These are phyloP conservation scores for Candida ficus DNA, from an alignment of 805 yeast genomes.

Conservation along the genomic window DNA sequence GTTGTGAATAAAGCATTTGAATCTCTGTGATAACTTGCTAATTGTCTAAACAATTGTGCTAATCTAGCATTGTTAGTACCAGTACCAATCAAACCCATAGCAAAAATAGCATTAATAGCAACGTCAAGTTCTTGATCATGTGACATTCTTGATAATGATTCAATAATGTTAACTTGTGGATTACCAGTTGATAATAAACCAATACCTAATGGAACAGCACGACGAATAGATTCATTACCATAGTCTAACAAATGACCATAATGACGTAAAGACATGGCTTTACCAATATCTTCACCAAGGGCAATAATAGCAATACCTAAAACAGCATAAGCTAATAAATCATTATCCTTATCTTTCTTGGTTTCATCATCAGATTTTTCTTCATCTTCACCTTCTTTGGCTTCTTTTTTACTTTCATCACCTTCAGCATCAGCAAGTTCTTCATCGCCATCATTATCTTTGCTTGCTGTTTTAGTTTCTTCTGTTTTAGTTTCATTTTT, in stretches of 20 bases:
- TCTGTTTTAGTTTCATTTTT: constrained; percentile 31
- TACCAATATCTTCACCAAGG: constrained; percentile 97
- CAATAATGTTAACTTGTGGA: constrained; percentile 96
- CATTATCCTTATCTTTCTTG: constrained; percentile 27
- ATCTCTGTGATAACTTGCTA: constrained; percentile 91
- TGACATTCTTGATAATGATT: constrained; percentile 90
- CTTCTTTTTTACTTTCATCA: constrained; percentile 28
- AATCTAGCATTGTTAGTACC: constrained; percentile 98
- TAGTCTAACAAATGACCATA: constrained; percentile 97
- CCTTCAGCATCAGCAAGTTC: constrained; percentile 21
- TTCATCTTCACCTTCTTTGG: constrained; percentile 25
- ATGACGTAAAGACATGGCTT: constrained; percentile 95
- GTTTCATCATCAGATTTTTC: constrained; percentile 21
- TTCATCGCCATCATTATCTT: constrained; percentile 28
- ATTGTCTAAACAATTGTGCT: constrained; percentile 91
- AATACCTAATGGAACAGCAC: constrained; percentile 98
- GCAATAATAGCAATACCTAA: constrained; percentile 92
- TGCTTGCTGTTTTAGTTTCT: constrained; percentile 14
- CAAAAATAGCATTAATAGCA: constrained; percentile 88
- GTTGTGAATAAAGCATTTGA: constrained; percentile 89
- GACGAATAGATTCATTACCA: constrained; percentile 84
- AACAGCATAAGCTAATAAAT: constrained; percentile 73
- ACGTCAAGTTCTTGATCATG: constrained; percentile 94
- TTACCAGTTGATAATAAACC: constrained; percentile 89
- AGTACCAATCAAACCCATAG: constrained; percentile 98